Evolutionary conservation across 306 rosid species (phyloP).

Genomic region (Glycine latifolia): DNA sequence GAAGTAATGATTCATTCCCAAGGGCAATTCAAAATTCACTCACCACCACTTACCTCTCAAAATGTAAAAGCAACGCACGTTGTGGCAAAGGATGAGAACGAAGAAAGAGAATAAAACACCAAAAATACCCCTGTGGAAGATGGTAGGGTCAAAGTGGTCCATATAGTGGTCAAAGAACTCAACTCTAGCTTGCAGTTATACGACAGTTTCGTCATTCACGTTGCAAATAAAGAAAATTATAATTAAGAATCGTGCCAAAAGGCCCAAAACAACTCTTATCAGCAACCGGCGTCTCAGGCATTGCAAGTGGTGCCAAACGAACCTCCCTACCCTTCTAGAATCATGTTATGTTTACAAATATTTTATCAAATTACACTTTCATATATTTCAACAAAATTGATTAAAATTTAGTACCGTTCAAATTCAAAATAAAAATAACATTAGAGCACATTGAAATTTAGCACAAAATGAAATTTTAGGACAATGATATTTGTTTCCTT

Average conservation of each 20-base stretch:
- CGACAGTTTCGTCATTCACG: conserved; percentile 54
- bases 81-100: not conserved
- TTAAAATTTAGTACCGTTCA: not conserved
- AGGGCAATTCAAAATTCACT: conserved; percentile 10
- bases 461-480: not conserved
- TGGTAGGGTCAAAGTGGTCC: conserved; percentile 61
- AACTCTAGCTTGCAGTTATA: conserved; percentile 27
- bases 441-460: not conserved
- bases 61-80: not conserved
- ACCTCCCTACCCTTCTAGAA: conserved; percentile 25
- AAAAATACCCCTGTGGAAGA: conserved; percentile 34
- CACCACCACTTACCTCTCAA: not conserved
- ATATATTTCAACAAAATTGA: not conserved
- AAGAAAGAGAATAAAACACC: conserved; percentile 38
- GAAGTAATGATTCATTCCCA: conserved; percentile 30
- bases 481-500: not conserved
- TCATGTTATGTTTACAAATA: not conserved
- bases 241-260: conserved; percentile 46
- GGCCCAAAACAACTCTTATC: conserved; percentile 50
- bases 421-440: not conserved
- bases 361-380: not conserved
- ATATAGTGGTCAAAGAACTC: conserved; percentile 58
- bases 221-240: not conserved
- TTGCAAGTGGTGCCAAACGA: conserved; percentile 37
- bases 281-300: conserved; percentile 41